Evolutionary conservation across 768 basidiomycete genomes (phyloP).

Genomic region (Phylloporus rhodoxanthus): DNA sequence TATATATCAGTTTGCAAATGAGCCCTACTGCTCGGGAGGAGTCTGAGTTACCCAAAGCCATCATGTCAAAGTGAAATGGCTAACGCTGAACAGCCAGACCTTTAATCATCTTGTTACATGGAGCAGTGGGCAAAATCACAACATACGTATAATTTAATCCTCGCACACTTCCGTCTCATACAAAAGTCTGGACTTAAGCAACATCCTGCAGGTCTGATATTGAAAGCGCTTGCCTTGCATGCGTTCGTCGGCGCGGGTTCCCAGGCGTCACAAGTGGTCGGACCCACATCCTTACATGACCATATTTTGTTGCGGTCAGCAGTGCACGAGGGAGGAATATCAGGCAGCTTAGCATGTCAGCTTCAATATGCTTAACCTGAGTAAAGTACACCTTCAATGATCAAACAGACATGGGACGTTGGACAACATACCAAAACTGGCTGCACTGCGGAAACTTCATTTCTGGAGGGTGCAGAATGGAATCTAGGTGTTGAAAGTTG

Average conservation of each 20-base stretch:
- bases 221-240: constrained; percentile 27
- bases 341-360: constrained; percentile 71
- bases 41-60: not conserved
- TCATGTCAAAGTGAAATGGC: not conserved
- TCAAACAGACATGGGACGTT: not conserved
- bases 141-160: constrained; percentile 14
- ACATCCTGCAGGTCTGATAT: constrained; percentile 29
- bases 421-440: constrained; percentile 68
- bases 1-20: not conserved
- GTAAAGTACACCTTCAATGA: not conserved
- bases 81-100: not conserved
- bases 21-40: too few species aligned
- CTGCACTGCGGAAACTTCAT: constrained; percentile 85
- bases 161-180: not conserved
- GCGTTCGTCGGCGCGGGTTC: constrained; percentile 22
- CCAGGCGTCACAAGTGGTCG: constrained; percentile 51
- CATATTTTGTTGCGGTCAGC: constrained; percentile 71
- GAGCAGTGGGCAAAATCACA: not conserved
- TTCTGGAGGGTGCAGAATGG: constrained; percentile 86
- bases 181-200: constrained; percentile 6
- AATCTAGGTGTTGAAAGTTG: constrained; percentile 56
- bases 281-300: constrained; percentile 81
- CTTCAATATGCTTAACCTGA: constrained; percentile 77
- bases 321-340: constrained; percentile 73
- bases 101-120: not conserved